Conservation (phyloP, 345 rosid species). For the Eucalyptus cloeziana region DNA sequence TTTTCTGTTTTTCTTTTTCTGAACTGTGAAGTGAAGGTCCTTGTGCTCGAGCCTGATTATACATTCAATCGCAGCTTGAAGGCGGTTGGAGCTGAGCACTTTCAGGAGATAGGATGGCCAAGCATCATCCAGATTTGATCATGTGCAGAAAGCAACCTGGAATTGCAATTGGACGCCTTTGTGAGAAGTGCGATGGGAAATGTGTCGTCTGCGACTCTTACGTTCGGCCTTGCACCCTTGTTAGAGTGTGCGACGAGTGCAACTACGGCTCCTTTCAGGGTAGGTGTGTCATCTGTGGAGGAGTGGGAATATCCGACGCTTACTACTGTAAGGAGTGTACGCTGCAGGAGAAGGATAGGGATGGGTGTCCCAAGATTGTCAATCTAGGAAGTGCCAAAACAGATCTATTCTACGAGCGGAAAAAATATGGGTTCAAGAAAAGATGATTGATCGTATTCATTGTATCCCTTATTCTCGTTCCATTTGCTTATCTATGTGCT, state of each 20-base stretch:
- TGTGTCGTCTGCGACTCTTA: slow-evolving; percentile 20
- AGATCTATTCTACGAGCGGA: slow-evolving; percentile 15
- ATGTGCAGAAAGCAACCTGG: slow-evolving; percentile 32
- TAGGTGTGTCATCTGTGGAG: slow-evolving; percentile 23
- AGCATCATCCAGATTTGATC: slow-evolving; percentile 31
- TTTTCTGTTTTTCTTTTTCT: not conserved
- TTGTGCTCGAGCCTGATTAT: not conserved
- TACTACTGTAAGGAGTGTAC: slow-evolving; percentile 26
- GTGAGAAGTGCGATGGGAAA: slow-evolving; percentile 25
- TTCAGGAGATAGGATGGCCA: slow-evolving; percentile 8
- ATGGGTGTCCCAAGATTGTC: slow-evolving; percentile 24
- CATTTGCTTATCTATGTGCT: not conserved
- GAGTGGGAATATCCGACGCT: slow-evolving; percentile 28
- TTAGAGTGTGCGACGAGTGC: slow-evolving; percentile 26
- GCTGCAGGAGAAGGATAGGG: slow-evolving; percentile 22
- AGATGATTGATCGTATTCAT: not conserved
- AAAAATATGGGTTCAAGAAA: slow-evolving; percentile 23
- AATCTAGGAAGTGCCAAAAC: slow-evolving; percentile 19
- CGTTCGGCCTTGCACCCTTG: slow-evolving; percentile 24
- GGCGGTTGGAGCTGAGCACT: not conserved
- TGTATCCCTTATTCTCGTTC: not conserved
- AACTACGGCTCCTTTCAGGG: slow-evolving; percentile 27
- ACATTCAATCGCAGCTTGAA: not conserved
- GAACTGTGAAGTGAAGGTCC: not conserved
- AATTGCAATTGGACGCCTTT: slow-evolving; percentile 23